Conservation (phyloP, 495 filamentous ascomycete species). For the Aspergillus ellipticus region DNA sequence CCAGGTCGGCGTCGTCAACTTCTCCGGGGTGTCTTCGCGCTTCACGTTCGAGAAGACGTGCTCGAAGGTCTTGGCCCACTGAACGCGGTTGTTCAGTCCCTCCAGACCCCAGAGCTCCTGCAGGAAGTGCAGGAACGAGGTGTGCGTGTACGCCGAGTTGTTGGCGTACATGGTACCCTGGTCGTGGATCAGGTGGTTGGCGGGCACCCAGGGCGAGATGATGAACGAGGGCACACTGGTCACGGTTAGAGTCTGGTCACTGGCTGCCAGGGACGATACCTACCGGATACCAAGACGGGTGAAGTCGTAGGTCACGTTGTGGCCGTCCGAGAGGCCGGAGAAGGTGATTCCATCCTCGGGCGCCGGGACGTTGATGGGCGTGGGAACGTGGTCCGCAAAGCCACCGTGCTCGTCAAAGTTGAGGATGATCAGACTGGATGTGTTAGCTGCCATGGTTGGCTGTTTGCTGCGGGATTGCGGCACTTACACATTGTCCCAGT, state of each 20-base stretch:
- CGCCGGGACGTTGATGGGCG: slow-evolving; percentile 35
- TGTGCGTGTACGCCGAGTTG: slow-evolving; percentile 43
- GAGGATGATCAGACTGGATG: slow-evolving; percentile 38
- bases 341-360: slow-evolving; percentile 37
- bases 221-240: slow-evolving; percentile 40
- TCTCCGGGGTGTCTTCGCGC: slow-evolving; percentile 31
- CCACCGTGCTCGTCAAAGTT: slow-evolving; percentile 50
- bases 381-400: slow-evolving; percentile 45
- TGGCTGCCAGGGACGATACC: background rate
- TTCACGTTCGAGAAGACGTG: slow-evolving; percentile 28
- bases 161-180: slow-evolving; percentile 36
- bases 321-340: slow-evolving; percentile 34
- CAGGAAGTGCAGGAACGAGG: slow-evolving; percentile 39
- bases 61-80: slow-evolving; percentile 42
- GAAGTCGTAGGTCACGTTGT: slow-evolving; percentile 38
- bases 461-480: background rate
- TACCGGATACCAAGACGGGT: slow-evolving; percentile 44
- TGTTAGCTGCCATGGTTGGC: background rate
- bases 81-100: slow-evolving; percentile 38
- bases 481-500: slow-evolving; percentile 41
- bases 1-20: slow-evolving; percentile 30
- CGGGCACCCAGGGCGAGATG: slow-evolving; percentile 40
- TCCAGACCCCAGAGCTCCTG: slow-evolving; percentile 42
- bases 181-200: slow-evolving; percentile 38
- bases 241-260: background rate